Evolutionary conservation across 2,329 filamentous ascomycete species (phyloP), one percentile per base, ranked within the genome.

Genomic region (Xylariaceae sp.): DNA sequence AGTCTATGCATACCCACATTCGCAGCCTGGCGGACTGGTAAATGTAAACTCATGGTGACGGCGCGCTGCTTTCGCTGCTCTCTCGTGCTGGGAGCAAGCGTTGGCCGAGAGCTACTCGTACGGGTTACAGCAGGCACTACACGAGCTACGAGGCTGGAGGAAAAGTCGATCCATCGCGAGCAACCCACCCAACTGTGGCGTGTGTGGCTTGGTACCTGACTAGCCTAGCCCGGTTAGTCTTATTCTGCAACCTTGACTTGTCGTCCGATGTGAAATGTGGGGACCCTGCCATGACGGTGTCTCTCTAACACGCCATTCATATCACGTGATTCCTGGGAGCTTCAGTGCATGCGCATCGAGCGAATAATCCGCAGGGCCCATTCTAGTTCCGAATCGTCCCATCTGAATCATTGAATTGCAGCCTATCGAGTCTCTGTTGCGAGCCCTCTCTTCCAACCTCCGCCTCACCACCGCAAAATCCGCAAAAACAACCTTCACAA

Each of bases 21-120:
- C 58, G 81, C 77, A 67, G 88, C 76, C 76, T 82, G 82, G 77
- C 84, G 77, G 68, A 84, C 78, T 66, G 86, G 84, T 70, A 85
- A 76, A 73, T 82, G 81, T 68, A 88, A 74, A 75, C 80, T 89
- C 88, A 90, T 91, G 71, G 64, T 70, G 63, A 57, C 55, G 62
- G 56, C 49, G 37, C 11, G 37, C 37, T 56, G 58, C 58, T 65
- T 50, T 52, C 18, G 47, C 18, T n/a, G 53, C 53, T 34, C 18
- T 56, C 57, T 54, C 34, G 52, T 42, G 52, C 42, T 37, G n/a
- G 44, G 49, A 61, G 59, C 54, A 58, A 55, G 42, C 42, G 42
- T 45, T 45, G 13, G 42, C 42, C 37, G 11, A 42, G 37, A 42
- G 37, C 37, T 42, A 42, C 37, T 9, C 8, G 23, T 30, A 30